Percentiles rank a stretch among this genome's conserved stretches.
phyloP scores from a whole-genome alignment of 2,329 filamentous ascomycete species.

The Nemania abortiva region DNA sequence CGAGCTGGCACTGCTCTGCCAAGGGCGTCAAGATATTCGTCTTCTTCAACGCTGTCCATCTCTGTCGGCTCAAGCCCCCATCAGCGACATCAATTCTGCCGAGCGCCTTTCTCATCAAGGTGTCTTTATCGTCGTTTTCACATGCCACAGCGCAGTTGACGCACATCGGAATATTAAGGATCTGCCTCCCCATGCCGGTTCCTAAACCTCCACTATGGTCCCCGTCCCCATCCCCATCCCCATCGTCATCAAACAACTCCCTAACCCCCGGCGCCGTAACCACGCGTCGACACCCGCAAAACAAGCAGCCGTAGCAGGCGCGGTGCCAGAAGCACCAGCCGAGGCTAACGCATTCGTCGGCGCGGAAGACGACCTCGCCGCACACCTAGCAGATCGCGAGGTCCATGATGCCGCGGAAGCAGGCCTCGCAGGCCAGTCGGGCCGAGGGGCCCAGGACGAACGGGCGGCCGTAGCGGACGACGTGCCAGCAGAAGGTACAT shows the following conservation, averaged over 20 bases:
- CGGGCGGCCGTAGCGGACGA: constrained; percentile 51
- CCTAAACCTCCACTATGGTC: not conserved
- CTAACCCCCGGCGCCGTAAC: constrained; percentile 52
- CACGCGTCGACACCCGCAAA: constrained; percentile 60
- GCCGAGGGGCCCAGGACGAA: constrained; percentile 60
- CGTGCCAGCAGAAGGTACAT: constrained; percentile 68
- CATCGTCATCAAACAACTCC: constrained; percentile 51
- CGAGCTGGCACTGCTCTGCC: constrained; percentile 12
- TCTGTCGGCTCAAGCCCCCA: constrained; percentile 59
- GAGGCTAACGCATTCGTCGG: constrained; percentile 67
- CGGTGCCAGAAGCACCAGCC: constrained; percentile 72
- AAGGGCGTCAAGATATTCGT: not conserved
- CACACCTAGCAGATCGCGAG: constrained; percentile 70
- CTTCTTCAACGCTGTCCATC: constrained; percentile 52
- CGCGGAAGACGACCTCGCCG: constrained; percentile 65
- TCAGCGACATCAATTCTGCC: constrained; percentile 59
- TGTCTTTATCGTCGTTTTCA: constrained; percentile 53
- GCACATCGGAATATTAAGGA: constrained; percentile 63
- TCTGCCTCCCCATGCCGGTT: constrained; percentile 54
- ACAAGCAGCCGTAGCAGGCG: constrained; percentile 67
- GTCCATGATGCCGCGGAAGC: constrained; percentile 62
- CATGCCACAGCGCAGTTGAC: constrained; percentile 58
- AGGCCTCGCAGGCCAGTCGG: constrained; percentile 63
- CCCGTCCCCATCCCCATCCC: constrained; percentile 29
- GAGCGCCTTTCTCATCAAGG: constrained; percentile 56